Base-by-base conservation (phyloP, 1,139 yeast species). In the Kluyveromyces sp. region DNA sequence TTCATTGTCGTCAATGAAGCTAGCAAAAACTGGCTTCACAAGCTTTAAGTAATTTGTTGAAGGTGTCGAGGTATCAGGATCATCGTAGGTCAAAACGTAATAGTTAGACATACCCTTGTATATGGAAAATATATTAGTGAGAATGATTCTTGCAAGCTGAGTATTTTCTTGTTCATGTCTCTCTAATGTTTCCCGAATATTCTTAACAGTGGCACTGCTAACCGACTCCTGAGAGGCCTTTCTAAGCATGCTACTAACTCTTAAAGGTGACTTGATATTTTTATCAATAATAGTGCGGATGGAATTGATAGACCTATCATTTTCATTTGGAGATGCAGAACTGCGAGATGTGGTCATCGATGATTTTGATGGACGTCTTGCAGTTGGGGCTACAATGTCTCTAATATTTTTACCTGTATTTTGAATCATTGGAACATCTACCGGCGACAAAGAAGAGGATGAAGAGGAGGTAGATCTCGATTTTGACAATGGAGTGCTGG, bases 121-220 rank as follows among this genome's bases (percentile, higher is more conserved):
- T 27, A 61, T 59, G 42, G 63, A 56, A 37, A 61, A 60, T 7
- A 61, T 58, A 30, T 59, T 61, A 45, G 58, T 52, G 58, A 61
- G 54, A 4, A 61, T 54, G 30, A 55, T 55, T 46, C 67, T 52
- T 6, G 64, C 64, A 43, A 56, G 55, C 37, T 59, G 59, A 33
- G 54, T 51, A 25, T 50, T 54, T n/a, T 54, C 36, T 25, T 54
- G 55, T 33, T 58, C 59, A 35, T 53, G 51, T 34, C 49, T 52
- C 15, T 52, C 50, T 5, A 31, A 28, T 8, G 37, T 37, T 15
- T 46, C 44, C 32, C 34, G 29, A 15, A 37, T 30, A 37, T 39
- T 41, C 34, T 46, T 47, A 15, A 37, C 30, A 2, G 37, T 37
- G 30, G 41, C 15, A 28, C 39, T 43, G 25, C 42, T 43, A 50